Percentiles rank a stretch among this genome's conserved stretches.
These are phyloP conservation scores for Karstenula rhodostoma DNA, from an alignment of 2,329 filamentous ascomycete genomes.

Conservation along the genomic window DNA sequence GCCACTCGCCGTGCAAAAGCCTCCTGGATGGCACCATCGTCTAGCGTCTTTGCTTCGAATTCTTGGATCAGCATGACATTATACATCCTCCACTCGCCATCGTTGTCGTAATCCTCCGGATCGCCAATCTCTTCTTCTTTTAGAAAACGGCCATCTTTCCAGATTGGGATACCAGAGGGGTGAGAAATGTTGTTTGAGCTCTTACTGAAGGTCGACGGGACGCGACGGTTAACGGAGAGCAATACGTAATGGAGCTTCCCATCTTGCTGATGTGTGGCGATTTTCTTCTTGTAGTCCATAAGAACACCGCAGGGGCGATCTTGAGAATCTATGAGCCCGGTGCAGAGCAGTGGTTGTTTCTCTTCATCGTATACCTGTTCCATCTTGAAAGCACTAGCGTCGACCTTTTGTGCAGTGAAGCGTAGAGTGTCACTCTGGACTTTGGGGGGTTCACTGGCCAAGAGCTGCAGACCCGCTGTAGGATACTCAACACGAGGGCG, in stretches of 20 bases:
- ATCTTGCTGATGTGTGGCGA: slow-evolving; percentile 22
- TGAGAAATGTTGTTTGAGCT: slow-evolving; percentile 33
- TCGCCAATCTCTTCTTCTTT: slow-evolving; percentile 40
- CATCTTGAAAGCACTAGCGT: slow-evolving; percentile 35
- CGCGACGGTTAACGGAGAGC: slow-evolving; percentile 37
- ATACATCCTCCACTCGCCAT: slow-evolving; percentile 41
- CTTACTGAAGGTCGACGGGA: slow-evolving; percentile 25
- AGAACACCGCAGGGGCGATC: slow-evolving; percentile 40
- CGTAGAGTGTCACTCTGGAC: slow-evolving; percentile 33
- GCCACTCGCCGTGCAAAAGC: slow-evolving; percentile 37
- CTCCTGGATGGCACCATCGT: slow-evolving; percentile 20
- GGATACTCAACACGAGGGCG: slow-evolving; percentile 35
- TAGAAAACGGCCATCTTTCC: slow-evolving; percentile 36
- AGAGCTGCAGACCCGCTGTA: slow-evolving; percentile 35
- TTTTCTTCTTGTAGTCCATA: slow-evolving; percentile 37
- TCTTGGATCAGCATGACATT: slow-evolving; percentile 46
- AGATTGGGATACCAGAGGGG: slow-evolving; percentile 44
- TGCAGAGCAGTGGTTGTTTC: slow-evolving; percentile 28
- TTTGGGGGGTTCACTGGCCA: slow-evolving; percentile 23
- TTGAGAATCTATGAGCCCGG: slow-evolving; percentile 33
- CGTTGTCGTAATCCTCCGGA: slow-evolving; percentile 29
- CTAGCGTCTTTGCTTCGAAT: slow-evolving; percentile 14
- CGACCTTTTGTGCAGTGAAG: slow-evolving; percentile 36
- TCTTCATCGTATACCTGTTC: slow-evolving; percentile 33
- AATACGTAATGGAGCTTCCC: slow-evolving; percentile 40